A percentile compares a stretch with the other conserved stretches of the same genome.
Evolutionary conservation across 768 basidiomycete genomes (phyloP).

Genomic region (Neoboletus subvelutipes): DNA sequence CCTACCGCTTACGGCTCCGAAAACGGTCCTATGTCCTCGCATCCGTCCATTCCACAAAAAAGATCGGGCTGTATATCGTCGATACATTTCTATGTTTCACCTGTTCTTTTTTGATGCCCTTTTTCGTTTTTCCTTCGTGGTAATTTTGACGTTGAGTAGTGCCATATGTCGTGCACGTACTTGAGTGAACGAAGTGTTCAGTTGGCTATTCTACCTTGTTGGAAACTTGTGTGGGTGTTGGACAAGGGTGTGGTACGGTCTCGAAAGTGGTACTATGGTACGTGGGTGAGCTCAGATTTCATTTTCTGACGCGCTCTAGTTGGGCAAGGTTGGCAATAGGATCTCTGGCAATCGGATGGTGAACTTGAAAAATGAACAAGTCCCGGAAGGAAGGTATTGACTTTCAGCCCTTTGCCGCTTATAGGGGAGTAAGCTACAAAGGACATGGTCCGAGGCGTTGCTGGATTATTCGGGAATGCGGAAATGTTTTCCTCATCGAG

Average conservation of each 20-base stretch:
- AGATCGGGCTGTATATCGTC: not conserved
- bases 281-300: not conserved
- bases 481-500: not conserved
- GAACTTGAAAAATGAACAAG: too few relatives aligned
- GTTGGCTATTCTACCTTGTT: not conserved
- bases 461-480: not conserved
- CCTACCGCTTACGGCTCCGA: not conserved
- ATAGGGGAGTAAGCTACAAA: not conserved
- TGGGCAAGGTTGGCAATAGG: not conserved
- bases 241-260: not conserved
- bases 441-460: not conserved
- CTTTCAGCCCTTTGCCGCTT: too few relatives aligned
- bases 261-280: not conserved
- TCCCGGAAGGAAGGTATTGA: too few relatives aligned
- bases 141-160: constrained; percentile 2
- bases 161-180: not conserved
- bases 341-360: not conserved
- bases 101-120: not conserved
- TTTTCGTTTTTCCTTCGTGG: not conserved
- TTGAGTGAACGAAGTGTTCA: constrained; percentile 3
- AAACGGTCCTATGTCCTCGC: not conserved
- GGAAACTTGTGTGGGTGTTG: not conserved
- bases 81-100: not conserved
- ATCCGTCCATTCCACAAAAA: not conserved
- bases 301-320: not conserved